Evolutionary conservation across 257 asterid genomes (phyloP), one percentile per base, ranked within the genome.

Genomic region (Orobanche coerulescens): DNA sequence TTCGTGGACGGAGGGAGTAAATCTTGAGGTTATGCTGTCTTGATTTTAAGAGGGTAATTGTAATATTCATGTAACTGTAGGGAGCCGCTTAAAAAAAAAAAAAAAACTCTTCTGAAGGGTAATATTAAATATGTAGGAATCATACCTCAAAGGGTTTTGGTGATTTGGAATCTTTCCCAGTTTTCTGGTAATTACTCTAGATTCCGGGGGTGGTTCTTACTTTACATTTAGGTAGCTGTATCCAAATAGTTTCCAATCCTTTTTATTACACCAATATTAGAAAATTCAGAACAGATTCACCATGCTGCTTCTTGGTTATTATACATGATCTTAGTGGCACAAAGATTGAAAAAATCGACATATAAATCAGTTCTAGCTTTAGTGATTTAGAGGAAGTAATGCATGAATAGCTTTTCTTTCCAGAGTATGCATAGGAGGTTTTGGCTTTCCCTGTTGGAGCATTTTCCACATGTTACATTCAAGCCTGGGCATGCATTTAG

Each of bases 181-280:
- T 40, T 43, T 1, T 23, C 16, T 43, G 22, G n/a, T 19, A 31
- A 36, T 10, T 44, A 37, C 54, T 54, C n/a, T n/a, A n/a, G n/a
- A n/a, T n/a, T n/a, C n/a, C n/a, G n/a, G n/a, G n/a, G n/a, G n/a
- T n/a, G n/a, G n/a, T n/a, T n/a, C n/a, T n/a, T n/a, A n/a, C n/a
- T n/a, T n/a, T n/a, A n/a, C n/a, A n/a, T 31, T 54, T 46, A n/a
- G 33, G 26, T 62, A 13, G 18, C 39, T 49, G 51, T 47, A 28
- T 48, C 62, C 26, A 13, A 52, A 43, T 33, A 28, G 30, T 28
- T 31, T 4, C 22, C 20, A 46, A 18, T 25, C 60, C 58, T 40
- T 26, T n/a, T 39, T 48, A 62, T 23, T 13, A 59, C 58, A n/a
- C 11, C 30, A 50, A 37, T 58, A 15, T 58, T 46, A 66, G 47